Evolutionary conservation across 2,329 filamentous ascomycete genomes (phyloP).

Genomic region (Trichoderma asperellum): DNA sequence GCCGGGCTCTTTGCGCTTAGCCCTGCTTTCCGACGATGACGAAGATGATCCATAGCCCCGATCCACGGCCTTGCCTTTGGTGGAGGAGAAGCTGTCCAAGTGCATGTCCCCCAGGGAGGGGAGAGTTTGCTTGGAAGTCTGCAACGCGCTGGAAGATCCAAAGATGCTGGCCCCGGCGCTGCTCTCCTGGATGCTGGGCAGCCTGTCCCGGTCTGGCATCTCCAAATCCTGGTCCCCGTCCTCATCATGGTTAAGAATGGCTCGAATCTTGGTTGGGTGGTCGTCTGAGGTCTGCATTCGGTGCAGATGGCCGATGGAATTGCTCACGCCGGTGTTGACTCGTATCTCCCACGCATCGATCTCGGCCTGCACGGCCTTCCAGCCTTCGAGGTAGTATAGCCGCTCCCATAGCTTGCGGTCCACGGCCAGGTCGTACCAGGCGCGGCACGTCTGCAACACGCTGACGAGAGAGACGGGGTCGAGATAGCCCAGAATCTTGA

Average conservation of each 20-base stretch:
- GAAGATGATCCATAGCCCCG: constrained; percentile 34
- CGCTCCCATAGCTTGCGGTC: constrained; percentile 87
- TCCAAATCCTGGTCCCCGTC: constrained; percentile 58
- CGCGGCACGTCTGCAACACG: constrained; percentile 76
- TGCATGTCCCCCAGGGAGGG: constrained; percentile 40
- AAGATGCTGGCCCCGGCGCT: constrained; percentile 40
- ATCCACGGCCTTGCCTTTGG: constrained; percentile 40
- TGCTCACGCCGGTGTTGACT: constrained; percentile 51
- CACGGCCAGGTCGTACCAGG: constrained; percentile 79
- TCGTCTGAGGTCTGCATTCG: constrained; percentile 52
- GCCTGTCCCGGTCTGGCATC: constrained; percentile 48
- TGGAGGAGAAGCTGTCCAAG: constrained; percentile 34
- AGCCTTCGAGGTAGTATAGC: constrained; percentile 83
- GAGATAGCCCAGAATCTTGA: constrained; percentile 85
- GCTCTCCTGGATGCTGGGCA: constrained; percentile 34
- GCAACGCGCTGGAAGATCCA: constrained; percentile 41
- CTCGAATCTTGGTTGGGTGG: constrained; percentile 59
- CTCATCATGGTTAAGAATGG: constrained; percentile 51
- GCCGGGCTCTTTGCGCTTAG: constrained; percentile 45
- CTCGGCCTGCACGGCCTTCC: constrained; percentile 71
- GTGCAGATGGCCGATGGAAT: constrained; percentile 48
- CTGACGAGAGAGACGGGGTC: constrained; percentile 78
- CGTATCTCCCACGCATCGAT: constrained; percentile 68
- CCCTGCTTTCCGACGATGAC: constrained; percentile 37
- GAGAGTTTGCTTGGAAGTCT: constrained; percentile 37